phyloP scores from a whole-genome alignment of 495 filamentous ascomycete species.

The Lophium mytilinum region DNA sequence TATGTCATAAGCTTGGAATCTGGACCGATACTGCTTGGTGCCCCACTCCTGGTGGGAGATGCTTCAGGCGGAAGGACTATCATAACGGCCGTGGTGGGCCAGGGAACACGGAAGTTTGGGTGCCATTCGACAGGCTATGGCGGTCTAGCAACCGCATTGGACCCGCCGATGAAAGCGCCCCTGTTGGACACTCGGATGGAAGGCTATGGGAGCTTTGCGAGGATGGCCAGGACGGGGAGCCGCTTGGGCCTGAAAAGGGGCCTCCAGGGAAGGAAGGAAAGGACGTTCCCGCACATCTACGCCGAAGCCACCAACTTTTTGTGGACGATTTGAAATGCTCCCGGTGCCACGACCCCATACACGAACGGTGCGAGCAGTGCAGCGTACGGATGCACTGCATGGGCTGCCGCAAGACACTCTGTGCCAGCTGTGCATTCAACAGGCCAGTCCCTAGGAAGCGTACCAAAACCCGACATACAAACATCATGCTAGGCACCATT shows the following conservation, averaged over 20 bases:
- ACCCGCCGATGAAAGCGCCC: slow-evolving; percentile 27
- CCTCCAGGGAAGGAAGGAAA: slow-evolving; percentile 47
- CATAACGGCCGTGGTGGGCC: slow-evolving; percentile 45
- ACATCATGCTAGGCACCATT: slow-evolving; percentile 12
- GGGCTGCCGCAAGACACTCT: slow-evolving; percentile 54
- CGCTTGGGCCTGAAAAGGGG: slow-evolving; percentile 42
- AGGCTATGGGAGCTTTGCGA: slow-evolving; percentile 54
- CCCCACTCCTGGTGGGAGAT: slow-evolving; percentile 51
- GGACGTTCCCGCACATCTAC: slow-evolving; percentile 45
- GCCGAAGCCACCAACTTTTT: slow-evolving; percentile 47
- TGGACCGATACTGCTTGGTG: slow-evolving; percentile 62
- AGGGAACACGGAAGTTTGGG: slow-evolving; percentile 51
- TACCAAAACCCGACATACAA: slow-evolving; percentile 21
- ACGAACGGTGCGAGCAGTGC: slow-evolving; percentile 54
- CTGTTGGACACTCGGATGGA: slow-evolving; percentile 33
- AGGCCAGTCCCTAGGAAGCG: slow-evolving; percentile 41
- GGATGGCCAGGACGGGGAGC: slow-evolving; percentile 47
- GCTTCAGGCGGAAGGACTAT: slow-evolving; percentile 51
- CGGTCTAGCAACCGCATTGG: slow-evolving; percentile 53
- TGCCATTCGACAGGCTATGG: slow-evolving; percentile 58
- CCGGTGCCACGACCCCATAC: slow-evolving; percentile 44
- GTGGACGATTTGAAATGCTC: slow-evolving; percentile 48
- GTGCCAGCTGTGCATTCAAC: slow-evolving; percentile 53
- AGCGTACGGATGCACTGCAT: slow-evolving; percentile 58
- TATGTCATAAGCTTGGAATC: slow-evolving; percentile 52